A percentile compares a stretch with the other conserved stretches of the same genome.
These are phyloP conservation scores for Erigeron canadensis DNA, from an alignment of 129 eudicot species.

Conservation along the genomic window DNA sequence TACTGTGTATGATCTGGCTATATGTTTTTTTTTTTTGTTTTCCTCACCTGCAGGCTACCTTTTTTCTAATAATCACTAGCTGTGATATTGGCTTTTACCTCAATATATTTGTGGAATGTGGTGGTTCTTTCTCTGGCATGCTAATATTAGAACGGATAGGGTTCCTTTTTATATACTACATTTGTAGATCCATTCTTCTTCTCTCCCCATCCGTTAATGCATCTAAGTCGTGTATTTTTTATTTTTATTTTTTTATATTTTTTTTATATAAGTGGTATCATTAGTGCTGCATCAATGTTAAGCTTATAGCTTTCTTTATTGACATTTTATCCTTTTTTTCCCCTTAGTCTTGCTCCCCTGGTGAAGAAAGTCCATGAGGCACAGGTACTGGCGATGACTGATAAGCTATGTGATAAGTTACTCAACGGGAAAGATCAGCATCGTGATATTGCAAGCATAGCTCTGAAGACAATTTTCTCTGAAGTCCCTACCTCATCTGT, in stretches of 20 bases:
- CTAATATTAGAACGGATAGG: too few species aligned
- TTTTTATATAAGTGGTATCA: too few species aligned
- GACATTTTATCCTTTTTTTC: constrained; percentile 21
- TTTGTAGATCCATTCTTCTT: too few species aligned
- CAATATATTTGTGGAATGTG: background rate
- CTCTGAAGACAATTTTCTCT: constrained; percentile 88
- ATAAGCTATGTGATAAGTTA: constrained; percentile 82
- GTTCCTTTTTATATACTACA: too few species aligned
- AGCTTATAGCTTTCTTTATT: background rate
- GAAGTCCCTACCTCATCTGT: constrained; percentile 74
- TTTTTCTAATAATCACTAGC: background rate
- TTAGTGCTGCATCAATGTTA: too few species aligned
- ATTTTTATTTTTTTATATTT: too few species aligned
- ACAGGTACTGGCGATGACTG: constrained; percentile 80
- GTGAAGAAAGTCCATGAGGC: constrained; percentile 80
- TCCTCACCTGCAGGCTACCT: background rate
- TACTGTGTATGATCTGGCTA: background rate
- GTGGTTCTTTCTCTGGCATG: too few species aligned
- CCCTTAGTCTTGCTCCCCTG: constrained; percentile 74
- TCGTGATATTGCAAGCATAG: constrained; percentile 97
- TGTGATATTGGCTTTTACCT: constrained; percentile 2
- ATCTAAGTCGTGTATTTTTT: too few species aligned
- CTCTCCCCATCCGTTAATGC: background rate
- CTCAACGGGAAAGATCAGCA: constrained; percentile 93
- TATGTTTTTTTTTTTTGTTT: background rate